phyloP scores from a whole-genome alignment of 306 rosid species.

The Dicorynia guianensis region DNA sequence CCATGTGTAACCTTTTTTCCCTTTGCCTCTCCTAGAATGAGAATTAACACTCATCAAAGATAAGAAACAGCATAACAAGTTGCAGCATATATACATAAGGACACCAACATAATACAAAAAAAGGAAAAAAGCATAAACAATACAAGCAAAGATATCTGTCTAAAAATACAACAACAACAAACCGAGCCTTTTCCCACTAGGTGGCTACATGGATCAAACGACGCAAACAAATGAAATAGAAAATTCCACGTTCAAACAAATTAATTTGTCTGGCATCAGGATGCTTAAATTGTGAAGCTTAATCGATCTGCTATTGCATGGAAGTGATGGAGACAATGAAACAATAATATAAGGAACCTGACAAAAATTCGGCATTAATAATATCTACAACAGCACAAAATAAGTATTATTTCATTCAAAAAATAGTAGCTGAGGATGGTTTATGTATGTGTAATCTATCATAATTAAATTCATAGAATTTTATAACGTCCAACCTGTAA shows the following conservation, averaged over 20 bases:
- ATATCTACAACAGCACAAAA: neutral
- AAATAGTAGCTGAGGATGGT: neutral
- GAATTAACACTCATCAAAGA: neutral
- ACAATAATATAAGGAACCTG: neutral
- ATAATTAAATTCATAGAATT: neutral
- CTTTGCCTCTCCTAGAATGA: neutral
- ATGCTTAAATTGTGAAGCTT: too few species aligned
- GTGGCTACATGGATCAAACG: too few species aligned
- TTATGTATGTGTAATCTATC: neutral
- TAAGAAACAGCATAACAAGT: neutral
- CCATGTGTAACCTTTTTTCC: neutral
- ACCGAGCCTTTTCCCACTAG: too few species aligned
- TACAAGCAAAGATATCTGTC: neutral
- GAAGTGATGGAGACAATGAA: neutral
- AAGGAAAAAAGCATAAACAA: neutral
- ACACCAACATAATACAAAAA: neutral
- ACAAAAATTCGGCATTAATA: neutral
- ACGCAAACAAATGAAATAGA: neutral
- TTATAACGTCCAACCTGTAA: constrained; percentile 64
- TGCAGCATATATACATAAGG: neutral
- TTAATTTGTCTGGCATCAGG: neutral
- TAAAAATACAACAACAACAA: too few species aligned
- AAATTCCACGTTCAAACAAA: neutral
- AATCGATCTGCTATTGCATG: too few species aligned
- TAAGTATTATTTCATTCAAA: neutral